Evolutionary conservation across 2,329 filamentous ascomycete genomes (phyloP).

Genomic region (Xylariaceae sp.): DNA sequence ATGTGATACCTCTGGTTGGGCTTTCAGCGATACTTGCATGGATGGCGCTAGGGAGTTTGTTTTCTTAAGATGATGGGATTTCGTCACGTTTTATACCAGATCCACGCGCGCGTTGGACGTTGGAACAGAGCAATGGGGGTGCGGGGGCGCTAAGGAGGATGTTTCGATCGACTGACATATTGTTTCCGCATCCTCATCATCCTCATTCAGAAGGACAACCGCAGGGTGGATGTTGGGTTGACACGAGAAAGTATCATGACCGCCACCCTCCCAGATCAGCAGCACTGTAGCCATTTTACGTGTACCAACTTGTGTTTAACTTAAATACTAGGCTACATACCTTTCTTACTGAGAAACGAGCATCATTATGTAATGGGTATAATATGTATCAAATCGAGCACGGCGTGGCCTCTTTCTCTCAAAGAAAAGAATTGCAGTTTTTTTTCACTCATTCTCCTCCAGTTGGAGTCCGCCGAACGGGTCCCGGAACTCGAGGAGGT

Average conservation of each 20-base stretch:
- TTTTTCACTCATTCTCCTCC: conserved; percentile 27
- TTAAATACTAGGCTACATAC: neutral
- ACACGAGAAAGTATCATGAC: neutral
- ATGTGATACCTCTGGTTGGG: neutral
- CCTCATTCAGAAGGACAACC: neutral
- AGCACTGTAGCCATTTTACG: neutral
- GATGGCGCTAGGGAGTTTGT: neutral
- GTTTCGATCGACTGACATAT: neutral
- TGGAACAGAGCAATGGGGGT: conserved; percentile 7
- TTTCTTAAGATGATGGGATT: neutral
- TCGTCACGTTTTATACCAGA: neutral
- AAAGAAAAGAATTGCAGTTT: neutral
- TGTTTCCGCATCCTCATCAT: neutral
- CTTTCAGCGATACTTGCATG: neutral
- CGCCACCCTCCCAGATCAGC: neutral
- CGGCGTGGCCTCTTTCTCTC: neutral
- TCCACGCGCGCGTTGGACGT: neutral
- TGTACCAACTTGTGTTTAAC: neutral
- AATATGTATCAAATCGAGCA: neutral
- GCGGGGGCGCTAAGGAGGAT: neutral
- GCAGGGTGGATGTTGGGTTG: too few species aligned
- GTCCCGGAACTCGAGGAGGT: conserved; percentile 76
- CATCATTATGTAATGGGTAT: neutral
- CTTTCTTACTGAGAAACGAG: neutral
- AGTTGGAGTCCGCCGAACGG: conserved; percentile 51